Base-by-base conservation (phyloP, 2,329 filamentous ascomycete genomes). In the Ceratocystis alfenasii region DNA sequence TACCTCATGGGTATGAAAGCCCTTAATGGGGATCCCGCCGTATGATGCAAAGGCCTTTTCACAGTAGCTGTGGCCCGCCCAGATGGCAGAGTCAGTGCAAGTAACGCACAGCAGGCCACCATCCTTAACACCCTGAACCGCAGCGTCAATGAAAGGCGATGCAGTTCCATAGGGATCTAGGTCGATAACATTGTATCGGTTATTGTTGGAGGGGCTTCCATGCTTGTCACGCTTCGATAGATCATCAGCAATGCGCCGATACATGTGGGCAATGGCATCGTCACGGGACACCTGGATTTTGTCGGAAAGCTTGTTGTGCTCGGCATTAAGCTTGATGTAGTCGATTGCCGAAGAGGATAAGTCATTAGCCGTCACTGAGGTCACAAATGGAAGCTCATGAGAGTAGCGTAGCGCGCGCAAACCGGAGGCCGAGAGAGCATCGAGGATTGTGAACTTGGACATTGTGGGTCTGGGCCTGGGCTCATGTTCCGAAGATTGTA, bases 11-110 rank as follows among this genome's bases (percentile, higher is more conserved):
- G 88, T 93, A 72, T 90, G 87, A 62, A 83, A 79, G 0, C 91
- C 92, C 76, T 95, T 96, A 68, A 93, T 77, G 0, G 94, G 90
- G 17, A 92, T 78, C 44, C 94, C 94, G 2, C 94, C 94, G 72
- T 99, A 99, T n/a, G 96, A 80, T 0, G 93, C 87, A 74, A 87
- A 99, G 2, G 90, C 85, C 78, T 99, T 99, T 74, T 99, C 94
- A 1, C 89, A 86, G 73, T 97, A 99, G 66, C 92, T 90, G 70
- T 90, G 89, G 0, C 93, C 96, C 1, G 93, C 93, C 82, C 92
- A 99, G 1, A 99, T 90, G 8, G 89, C 91, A 8, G 93, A 92
- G 74, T 99, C 94, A 0, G 94, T 99, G 76, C 94, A 99, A 1
- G 94, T 99, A 4, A 99, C 88, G 74, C 92, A 96, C 3, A 99